Evolutionary conservation across 139 green algal species (phyloP).

Genomic region (Mesotaenium endlicherianum): DNA sequence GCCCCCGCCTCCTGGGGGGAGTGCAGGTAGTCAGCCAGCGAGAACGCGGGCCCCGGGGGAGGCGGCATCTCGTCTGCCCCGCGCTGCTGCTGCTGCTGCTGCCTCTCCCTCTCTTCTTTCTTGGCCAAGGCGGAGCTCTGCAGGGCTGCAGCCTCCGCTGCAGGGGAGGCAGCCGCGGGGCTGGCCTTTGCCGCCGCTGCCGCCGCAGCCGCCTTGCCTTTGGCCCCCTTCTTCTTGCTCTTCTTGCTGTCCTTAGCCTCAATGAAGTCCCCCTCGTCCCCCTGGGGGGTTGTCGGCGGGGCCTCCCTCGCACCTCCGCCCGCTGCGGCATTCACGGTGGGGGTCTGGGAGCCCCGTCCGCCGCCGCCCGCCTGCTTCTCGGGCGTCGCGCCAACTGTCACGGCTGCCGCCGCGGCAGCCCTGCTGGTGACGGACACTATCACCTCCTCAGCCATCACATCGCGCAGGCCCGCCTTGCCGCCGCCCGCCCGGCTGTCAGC

Average conservation of each 20-base stretch:
- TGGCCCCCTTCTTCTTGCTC: conserved; percentile 32
- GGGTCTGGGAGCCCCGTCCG: too few relatives aligned
- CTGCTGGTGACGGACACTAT: too few relatives aligned
- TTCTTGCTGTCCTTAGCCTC: conserved; percentile 32
- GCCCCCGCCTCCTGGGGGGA: background rate
- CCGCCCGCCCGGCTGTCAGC: background rate
- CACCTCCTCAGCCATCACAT: conserved; percentile 16
- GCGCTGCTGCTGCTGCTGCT: background rate
- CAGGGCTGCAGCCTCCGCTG: background rate
- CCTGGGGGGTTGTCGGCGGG: background rate
- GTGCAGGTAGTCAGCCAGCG: conserved; percentile 42
- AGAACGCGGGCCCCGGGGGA: conserved; percentile 1
- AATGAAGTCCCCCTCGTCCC: conserved; percentile 24
- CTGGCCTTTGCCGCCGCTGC: background rate
- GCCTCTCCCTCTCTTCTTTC: background rate
- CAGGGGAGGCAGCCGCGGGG: conserved; percentile 9
- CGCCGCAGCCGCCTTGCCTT: background rate
- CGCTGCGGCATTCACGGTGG: background rate
- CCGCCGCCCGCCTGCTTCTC: too few relatives aligned
- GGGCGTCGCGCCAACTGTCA: too few relatives aligned
- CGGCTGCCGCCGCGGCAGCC: background rate
- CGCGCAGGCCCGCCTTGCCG: background rate
- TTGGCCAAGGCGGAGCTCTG: background rate
- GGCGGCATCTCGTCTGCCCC: too few relatives aligned
- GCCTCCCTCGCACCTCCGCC: background rate